Conservation (phyloP, 1,284 basidiomycete genomes). For the Tylopilus sp. region DNA sequence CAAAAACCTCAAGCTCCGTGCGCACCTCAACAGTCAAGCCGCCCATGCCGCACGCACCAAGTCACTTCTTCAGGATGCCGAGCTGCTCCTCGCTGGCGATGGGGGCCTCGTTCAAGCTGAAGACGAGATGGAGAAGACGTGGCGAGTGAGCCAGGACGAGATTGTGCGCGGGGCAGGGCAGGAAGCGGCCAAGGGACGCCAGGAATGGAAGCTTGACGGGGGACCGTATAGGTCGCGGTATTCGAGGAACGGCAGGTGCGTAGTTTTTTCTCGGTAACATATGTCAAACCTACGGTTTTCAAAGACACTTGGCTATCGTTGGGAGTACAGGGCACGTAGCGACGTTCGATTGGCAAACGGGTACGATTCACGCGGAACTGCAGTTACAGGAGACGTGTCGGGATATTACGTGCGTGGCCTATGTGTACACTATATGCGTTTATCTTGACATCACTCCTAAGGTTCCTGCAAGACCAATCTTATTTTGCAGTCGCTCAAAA, state of each 20-base stretch:
- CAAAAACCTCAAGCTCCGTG: constrained; percentile 79
- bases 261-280: constrained; percentile 18
- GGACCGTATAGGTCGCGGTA: constrained; percentile 89
- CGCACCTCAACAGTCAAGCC: constrained; percentile 72
- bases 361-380: constrained; percentile 88
- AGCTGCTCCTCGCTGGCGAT: constrained; percentile 71
- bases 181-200: constrained; percentile 80
- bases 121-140: constrained; percentile 87
- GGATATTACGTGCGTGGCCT: constrained; percentile 82
- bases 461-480: neutral
- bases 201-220: constrained; percentile 88
- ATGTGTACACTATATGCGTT: neutral
- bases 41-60: constrained; percentile 66
- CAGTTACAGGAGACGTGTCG: constrained; percentile 91
- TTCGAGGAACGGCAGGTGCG: constrained; percentile 90
- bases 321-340: constrained; percentile 75
- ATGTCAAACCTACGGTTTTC: neutral
- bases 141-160: constrained; percentile 88
- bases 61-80: constrained; percentile 71
- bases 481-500: constrained; percentile 81
- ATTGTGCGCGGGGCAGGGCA: constrained; percentile 78
- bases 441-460: too few relatives aligned
- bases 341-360: constrained; percentile 95
- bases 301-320: constrained; percentile 79
- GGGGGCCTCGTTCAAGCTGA: constrained; percentile 81